Evolutionary conservation across 805 yeast species (phyloP), one percentile per base, ranked within the genome.

Genomic region (Saturnispora sekii): DNA sequence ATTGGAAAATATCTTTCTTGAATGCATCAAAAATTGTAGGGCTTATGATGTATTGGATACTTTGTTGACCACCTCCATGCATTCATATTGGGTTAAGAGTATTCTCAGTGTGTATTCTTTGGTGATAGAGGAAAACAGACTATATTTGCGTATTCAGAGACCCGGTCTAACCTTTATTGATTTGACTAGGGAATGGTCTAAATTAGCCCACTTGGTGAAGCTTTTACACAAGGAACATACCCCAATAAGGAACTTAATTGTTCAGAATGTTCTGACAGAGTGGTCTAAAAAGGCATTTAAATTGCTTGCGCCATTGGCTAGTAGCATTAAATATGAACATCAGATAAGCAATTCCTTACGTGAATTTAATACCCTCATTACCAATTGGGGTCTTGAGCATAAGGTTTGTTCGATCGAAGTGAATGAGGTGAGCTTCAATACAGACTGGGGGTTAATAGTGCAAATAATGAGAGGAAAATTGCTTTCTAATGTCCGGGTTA

Each of bases 91-190:
- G 28, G 7, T 43, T 15, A 7, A 15, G 7, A 15, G 18, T n/a
- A 21, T 43, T 18, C 14, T 36, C 5, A 15, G 15, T 12, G 33
- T 37, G 4, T 43, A 43, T 12, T 36, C 45, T 8, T n/a, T 43
- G 32, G 45, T 43, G 5, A 43, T 43, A 18, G 45, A 43, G 17
- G 12, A 4, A 28, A 32, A 43, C 17, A 36, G 41, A 26, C 29
- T 43, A 15, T 43, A 43, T 26, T 18, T 43, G 12, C 18, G 45
- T 9, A 26, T 43, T n/a, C 28, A 16, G 14, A 21, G 45, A 6
- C 45, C 45, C 4, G 45, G 37, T 8, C 28, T 43, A 9, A 36
- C 45, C 10, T 43, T 29, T 11, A 32, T 43, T 14, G 45, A 43
- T 16, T 43, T 43, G 18, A 43, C 32, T 10, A 30, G 32, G 3